Evolutionary conservation across 805 yeast species (phyloP), one percentile per base, ranked within the genome.

Genomic region (Yueomyces sp.): DNA sequence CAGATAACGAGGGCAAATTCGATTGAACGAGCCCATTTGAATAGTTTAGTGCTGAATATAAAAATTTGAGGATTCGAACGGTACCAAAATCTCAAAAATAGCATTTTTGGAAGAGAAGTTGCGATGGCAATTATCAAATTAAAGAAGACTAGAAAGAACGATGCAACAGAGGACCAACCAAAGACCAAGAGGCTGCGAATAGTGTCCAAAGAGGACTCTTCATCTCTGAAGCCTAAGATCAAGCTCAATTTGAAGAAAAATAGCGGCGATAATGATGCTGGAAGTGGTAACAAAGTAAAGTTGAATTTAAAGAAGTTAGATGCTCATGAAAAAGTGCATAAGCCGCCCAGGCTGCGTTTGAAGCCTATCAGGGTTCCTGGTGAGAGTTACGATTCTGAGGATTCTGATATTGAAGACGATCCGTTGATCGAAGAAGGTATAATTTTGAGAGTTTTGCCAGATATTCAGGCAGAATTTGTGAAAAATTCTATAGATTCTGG

Each of bases 371-470:
- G 95, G 52, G 70, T 81, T 3, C 92, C 94, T 0, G 95, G 95
- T 4, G 96, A 90, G 53, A 97, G 97, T 1, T 90, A 90, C 61
- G 98, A 90, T 57, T 82, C 95, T 2, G 97, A 90, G 54, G 96
- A 94, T 26, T 94, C 96, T 0, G 97, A 90, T 51, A 68, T 85
- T 28, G 98, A 92, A 58, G 96, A 87, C 47, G 96, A 92, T 56
- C 97, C 98, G 1, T 65, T 86, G 47, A 67, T 86, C 6, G 97
- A 92, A 56, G 94, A 85, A 50, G 95, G 92, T 0, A 70, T 92
- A 1, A 69, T 87, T 1, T 60, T 92, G 38, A 70, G 98, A 44
- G 78, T 90, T 65, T 50, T 79, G n/a, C 70, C 72, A 1, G 66
- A 70, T 34, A 65, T 73, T 4, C 61, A 58, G 40, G 55, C 60